Conservation (phyloP, 2,329 filamentous ascomycete species). For the Arthroderma sp. region DNA sequence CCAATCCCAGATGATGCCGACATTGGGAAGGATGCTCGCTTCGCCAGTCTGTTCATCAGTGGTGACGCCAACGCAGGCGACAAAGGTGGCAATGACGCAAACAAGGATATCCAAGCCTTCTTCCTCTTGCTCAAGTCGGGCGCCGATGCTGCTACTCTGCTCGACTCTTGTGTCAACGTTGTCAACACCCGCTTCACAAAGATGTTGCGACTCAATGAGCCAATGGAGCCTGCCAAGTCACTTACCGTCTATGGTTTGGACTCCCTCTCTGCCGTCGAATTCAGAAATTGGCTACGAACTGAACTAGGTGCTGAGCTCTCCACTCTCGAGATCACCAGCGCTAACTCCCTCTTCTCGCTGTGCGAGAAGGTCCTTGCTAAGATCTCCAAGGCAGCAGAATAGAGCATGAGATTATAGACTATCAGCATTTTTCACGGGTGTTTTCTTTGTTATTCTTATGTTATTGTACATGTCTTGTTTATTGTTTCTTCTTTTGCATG, state of each 20-base stretch:
- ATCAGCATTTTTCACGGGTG: no score
- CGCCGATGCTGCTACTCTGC: neutral
- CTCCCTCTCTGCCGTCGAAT: conserved; percentile 12
- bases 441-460: no score
- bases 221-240: neutral
- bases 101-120: conserved; percentile 3
- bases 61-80: neutral
- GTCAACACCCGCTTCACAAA: neutral
- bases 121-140: conserved; percentile 1
- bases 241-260: conserved; percentile 13
- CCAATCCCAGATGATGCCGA: conserved; percentile 16
- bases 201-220: neutral
- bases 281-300: conserved; percentile 10
- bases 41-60: conserved; percentile 5
- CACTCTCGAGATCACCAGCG: neutral
- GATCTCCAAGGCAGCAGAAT: no score
- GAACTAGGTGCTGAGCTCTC: conserved; percentile 3
- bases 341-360: no score
- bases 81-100: neutral
- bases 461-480: no score
- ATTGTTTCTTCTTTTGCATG: no score
- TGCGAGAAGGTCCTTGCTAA: no score
- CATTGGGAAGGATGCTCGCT: conserved; percentile 15
- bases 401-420: no score
- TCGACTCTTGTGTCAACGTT: neutral